These are phyloP conservation scores for Trichoderma atroviride DNA, from an alignment of 2,329 filamentous ascomycete species.

Conservation along the genomic window DNA sequence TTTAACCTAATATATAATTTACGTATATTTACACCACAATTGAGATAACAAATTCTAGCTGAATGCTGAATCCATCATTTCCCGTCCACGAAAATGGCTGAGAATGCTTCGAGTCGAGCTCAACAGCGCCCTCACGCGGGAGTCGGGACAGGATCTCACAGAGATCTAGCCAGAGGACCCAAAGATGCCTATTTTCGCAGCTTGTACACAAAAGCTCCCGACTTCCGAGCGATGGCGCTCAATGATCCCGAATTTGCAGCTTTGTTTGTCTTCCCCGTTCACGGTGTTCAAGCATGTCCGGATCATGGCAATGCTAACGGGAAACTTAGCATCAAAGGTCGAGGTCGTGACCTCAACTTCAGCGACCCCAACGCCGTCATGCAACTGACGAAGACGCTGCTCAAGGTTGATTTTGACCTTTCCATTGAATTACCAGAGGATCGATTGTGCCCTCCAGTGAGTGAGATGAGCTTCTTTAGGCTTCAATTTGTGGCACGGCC, in stretches of 20 bases:
- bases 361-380: constrained; percentile 74
- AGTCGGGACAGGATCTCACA: background rate
- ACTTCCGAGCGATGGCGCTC: constrained; percentile 48
- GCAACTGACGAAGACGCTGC: constrained; percentile 78
- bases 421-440: constrained; percentile 71
- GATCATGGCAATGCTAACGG: background rate
- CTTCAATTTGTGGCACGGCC: background rate
- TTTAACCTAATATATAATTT: background rate
- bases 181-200: constrained; percentile 41
- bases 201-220: constrained; percentile 46
- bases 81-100: background rate
- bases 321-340: constrained; percentile 35
- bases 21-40: too few species aligned
- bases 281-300: background rate
- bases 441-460: constrained; percentile 82
- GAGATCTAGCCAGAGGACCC: constrained; percentile 3
- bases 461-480: constrained; percentile 28
- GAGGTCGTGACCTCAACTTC: constrained; percentile 71
- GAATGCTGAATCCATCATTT: background rate
- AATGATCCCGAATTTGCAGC: constrained; percentile 47
- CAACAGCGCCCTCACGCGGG: background rate
- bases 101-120: background rate
- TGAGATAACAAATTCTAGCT: background rate
- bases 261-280: constrained; percentile 38
- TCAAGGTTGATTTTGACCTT: constrained; percentile 75